A percentile compares a stretch with the other conserved stretches of the same genome.
These are phyloP conservation scores for Penicillium sp. DNA, from an alignment of 2,329 filamentous ascomycete species.

Conservation along the genomic window DNA sequence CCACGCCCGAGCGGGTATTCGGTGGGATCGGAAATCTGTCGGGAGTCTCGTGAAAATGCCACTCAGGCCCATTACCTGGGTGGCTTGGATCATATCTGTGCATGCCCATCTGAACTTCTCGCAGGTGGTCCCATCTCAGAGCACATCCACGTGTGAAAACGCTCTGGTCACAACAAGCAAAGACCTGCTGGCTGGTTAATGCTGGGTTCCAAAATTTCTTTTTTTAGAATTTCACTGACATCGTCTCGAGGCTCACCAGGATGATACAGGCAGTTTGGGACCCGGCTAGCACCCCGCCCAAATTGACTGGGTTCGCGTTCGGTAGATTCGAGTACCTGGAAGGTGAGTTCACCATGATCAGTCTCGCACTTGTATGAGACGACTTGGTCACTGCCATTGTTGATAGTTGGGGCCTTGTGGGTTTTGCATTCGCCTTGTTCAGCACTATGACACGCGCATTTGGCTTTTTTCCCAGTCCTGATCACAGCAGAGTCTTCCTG, in stretches of 20 bases:
- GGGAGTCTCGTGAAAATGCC: not conserved
- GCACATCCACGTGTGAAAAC: not conserved
- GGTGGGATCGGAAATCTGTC: not conserved
- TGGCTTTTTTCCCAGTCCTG: too few species aligned
- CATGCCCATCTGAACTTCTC: too few species aligned
- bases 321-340: too few species aligned
- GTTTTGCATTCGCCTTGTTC: too few species aligned
- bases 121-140: not conserved
- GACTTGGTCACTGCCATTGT: too few species aligned
- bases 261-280: not conserved
- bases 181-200: not conserved
- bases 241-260: not conserved
- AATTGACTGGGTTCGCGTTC: too few species aligned
- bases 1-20: conserved; percentile 35
- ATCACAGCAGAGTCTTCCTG: too few species aligned
- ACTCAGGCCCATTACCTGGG: not conserved
- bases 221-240: not conserved
- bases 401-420: too few species aligned
- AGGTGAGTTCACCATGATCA: too few species aligned
- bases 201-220: not conserved
- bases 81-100: too few species aligned
- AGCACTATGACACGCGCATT: too few species aligned
- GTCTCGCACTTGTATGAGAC: too few species aligned
- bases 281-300: not conserved
- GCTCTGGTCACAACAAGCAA: not conserved